phyloP scores from a whole-genome alignment of 75 land plant genomes.

The Selaginella tamariscina region DNA sequence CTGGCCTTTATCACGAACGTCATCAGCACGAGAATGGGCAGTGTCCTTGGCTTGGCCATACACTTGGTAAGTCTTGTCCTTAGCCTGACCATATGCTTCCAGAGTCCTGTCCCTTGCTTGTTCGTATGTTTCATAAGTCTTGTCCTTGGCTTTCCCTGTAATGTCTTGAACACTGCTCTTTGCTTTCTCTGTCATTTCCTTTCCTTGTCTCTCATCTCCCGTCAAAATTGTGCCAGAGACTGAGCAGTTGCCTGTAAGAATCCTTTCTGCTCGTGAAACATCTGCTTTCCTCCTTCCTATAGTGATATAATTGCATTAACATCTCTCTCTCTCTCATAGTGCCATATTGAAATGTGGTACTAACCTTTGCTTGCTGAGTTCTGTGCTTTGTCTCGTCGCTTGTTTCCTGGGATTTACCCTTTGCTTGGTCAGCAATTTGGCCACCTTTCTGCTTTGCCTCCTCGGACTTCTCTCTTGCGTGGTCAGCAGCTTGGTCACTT shows the following conservation, averaged over 20 bases:
- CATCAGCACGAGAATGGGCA: not conserved
- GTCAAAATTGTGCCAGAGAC: not conserved
- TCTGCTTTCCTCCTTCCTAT: not conserved
- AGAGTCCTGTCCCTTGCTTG: no score
- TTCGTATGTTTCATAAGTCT: no score
- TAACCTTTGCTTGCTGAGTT: not conserved
- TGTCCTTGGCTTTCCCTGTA: no score
- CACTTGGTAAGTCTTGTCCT: no score
- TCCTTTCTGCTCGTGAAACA: no score
- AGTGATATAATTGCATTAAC: not conserved
- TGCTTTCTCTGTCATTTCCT: not conserved
- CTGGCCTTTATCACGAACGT: not conserved
- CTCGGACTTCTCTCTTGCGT: no score
- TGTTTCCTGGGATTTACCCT: not conserved
- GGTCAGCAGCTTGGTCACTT: no score
- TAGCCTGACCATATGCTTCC: no score
- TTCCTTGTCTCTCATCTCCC: not conserved
- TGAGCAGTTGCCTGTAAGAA: not conserved
- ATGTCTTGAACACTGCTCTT: no score
- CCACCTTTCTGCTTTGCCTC: not conserved
- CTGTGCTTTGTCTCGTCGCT: not conserved
- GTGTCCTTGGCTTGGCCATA: no score
- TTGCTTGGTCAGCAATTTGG: not conserved
- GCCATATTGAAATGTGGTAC: no score
- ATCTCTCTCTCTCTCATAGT: not conserved